These are phyloP conservation scores for Amoebophrya sp. DNA, from an alignment of 169 alveolate genomes.

Conservation along the genomic window DNA sequence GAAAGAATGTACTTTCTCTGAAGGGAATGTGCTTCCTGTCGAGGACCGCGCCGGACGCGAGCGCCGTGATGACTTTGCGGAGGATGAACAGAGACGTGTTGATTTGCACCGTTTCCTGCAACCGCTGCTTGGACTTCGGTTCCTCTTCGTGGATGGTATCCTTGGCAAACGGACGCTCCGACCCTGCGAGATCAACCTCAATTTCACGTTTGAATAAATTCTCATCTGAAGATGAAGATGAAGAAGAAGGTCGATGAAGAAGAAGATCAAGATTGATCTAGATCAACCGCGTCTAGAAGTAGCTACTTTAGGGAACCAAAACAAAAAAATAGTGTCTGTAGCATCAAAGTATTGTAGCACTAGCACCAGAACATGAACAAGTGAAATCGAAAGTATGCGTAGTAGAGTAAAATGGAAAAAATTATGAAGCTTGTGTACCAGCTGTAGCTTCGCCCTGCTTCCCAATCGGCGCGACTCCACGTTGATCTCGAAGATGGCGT, in stretches of 20 bases:
- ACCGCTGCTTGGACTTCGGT: not conserved
- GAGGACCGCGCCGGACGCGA: not conserved
- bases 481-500: not conserved
- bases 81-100: not conserved
- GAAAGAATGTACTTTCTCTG: not conserved
- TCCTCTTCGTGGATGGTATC: not conserved
- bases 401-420: too few species aligned
- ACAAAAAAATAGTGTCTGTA: too few species aligned
- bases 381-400: too few species aligned
- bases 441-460: not conserved
- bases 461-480: not conserved
- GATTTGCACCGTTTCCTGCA: not conserved
- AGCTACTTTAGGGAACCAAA: too few species aligned
- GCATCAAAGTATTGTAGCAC: too few species aligned
- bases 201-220: too few species aligned
- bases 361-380: too few species aligned
- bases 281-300: too few species aligned
- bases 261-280: too few species aligned
- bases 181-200: not conserved
- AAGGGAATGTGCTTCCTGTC: not conserved
- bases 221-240: too few species aligned
- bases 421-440: not conserved
- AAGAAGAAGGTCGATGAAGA: too few species aligned
- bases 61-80: not conserved
- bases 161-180: not conserved